Evolutionary conservation across 441 rosid species (phyloP).

Genomic region (Euphorbia schlechtendalii): DNA sequence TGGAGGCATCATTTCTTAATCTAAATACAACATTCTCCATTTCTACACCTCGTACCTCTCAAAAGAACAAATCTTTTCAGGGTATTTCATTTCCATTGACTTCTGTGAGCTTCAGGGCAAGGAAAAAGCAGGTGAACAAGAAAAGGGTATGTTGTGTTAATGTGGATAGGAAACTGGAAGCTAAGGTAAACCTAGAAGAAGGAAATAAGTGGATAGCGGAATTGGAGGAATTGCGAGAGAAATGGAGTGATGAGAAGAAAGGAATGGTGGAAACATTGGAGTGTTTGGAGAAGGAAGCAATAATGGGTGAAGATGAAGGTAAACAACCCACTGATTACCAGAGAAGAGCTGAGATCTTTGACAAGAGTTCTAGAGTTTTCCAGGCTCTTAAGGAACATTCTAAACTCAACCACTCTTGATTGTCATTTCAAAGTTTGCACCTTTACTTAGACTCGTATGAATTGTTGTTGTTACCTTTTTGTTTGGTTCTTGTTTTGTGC

Average conservation of each 20-base stretch:
- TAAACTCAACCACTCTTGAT: neutral
- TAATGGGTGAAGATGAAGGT: conserved; percentile 78
- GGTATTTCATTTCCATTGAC: too few relatives aligned
- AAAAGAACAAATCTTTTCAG: too few relatives aligned
- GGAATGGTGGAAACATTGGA: conserved; percentile 42
- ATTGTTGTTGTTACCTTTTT: too few relatives aligned
- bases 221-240: conserved; percentile 14
- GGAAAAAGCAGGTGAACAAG: neutral
- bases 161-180: conserved; percentile 16
- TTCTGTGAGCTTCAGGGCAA: neutral
- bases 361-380: conserved; percentile 57
- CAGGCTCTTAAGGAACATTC: conserved; percentile 42
- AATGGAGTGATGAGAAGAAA: conserved; percentile 26
- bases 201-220: conserved; percentile 30
- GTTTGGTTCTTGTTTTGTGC: too few relatives aligned
- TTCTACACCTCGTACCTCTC: neutral
- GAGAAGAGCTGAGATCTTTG: conserved; percentile 75
- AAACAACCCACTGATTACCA: conserved; percentile 65
- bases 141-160: conserved; percentile 26
- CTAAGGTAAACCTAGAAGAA: neutral
- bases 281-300: conserved; percentile 66
- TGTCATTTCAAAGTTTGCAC: neutral
- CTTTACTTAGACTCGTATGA: neutral
- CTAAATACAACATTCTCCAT: neutral
- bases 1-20: conserved; percentile 7